These are phyloP conservation scores for Penicillium vulpinum DNA, from an alignment of 2,329 filamentous ascomycete genomes.

Conservation along the genomic window DNA sequence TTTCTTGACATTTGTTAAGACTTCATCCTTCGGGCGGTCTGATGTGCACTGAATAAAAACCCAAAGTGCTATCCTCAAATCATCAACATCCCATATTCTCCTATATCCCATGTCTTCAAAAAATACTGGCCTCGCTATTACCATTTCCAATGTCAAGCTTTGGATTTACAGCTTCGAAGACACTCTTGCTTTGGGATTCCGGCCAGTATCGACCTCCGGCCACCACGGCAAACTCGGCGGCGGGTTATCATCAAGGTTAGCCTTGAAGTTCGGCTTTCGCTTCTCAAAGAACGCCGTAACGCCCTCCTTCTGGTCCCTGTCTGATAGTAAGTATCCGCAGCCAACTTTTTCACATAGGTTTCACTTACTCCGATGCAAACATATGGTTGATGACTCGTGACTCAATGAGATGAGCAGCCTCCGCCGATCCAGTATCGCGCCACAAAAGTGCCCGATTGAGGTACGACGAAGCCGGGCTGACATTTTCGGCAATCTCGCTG, in stretches of 20 bases:
- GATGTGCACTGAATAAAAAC: background rate
- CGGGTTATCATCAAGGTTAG: slow-evolving; percentile 60
- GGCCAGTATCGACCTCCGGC: slow-evolving; percentile 54
- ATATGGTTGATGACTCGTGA: slow-evolving; percentile 42
- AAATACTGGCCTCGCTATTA: too few relatives aligned
- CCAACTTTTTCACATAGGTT: background rate
- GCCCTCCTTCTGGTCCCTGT: slow-evolving; percentile 66
- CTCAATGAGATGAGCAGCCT: slow-evolving; percentile 71
- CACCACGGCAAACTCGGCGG: slow-evolving; percentile 69
- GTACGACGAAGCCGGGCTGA: slow-evolving; percentile 62
- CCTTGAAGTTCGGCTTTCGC: slow-evolving; percentile 62
- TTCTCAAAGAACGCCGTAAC: slow-evolving; percentile 70
- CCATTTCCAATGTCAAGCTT: background rate
- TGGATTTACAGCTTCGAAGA: slow-evolving; percentile 26
- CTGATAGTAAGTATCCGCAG: slow-evolving; percentile 8
- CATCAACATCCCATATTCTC: background rate
- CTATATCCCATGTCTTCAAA: background rate
- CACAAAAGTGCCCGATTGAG: slow-evolving; percentile 74
- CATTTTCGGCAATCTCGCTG: slow-evolving; percentile 65
- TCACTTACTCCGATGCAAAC: slow-evolving; percentile 36
- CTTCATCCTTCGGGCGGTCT: background rate
- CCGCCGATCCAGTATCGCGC: slow-evolving; percentile 54
- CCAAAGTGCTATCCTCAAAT: background rate
- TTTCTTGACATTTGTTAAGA: background rate
- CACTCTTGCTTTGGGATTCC: slow-evolving; percentile 21